These are phyloP conservation scores for Carpinus viminea DNA, from an alignment of 306 rosid species.

Conservation along the genomic window DNA sequence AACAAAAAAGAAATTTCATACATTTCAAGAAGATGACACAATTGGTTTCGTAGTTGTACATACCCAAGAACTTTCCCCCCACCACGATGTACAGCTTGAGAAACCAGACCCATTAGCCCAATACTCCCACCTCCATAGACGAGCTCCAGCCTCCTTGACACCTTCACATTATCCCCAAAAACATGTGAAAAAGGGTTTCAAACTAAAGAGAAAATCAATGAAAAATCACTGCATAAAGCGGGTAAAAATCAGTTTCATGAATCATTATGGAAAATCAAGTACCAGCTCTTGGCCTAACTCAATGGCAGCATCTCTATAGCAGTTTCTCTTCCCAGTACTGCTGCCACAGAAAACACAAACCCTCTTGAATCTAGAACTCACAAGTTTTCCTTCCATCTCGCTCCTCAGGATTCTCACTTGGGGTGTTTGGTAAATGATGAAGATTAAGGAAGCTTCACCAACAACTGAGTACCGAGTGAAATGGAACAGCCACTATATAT, in stretches of 20 bases:
- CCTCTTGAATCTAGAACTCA: slow-evolving; percentile 46
- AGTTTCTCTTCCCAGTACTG: slow-evolving; percentile 48
- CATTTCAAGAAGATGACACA: slow-evolving; percentile 1
- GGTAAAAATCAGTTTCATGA: not conserved
- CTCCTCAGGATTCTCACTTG: not conserved
- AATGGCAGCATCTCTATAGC: slow-evolving; percentile 57
- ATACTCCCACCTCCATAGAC: slow-evolving; percentile 72
- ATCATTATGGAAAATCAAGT: not conserved
- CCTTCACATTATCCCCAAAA: slow-evolving; percentile 30
- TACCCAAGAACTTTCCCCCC: slow-evolving; percentile 68
- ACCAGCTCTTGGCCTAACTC: slow-evolving; percentile 60
- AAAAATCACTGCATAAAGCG: not conserved
- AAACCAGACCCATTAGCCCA: slow-evolving; percentile 64
- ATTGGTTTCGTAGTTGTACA: not conserved
- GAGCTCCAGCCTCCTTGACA: slow-evolving; percentile 49
- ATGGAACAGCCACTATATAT: slow-evolving; percentile 14
- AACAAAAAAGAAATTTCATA: not conserved
- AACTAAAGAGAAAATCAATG: not conserved
- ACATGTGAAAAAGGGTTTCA: not conserved
- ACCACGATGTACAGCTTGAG: slow-evolving; percentile 60
- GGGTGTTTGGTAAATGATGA: not conserved
- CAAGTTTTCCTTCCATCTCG: slow-evolving; percentile 39
- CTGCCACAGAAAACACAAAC: slow-evolving; percentile 67
- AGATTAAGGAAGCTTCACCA: not conserved
- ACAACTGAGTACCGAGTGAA: not conserved